These are phyloP conservation scores for Ogataea hybrid DNA, from an alignment of 1,139 yeast species.

Conservation along the genomic window DNA sequence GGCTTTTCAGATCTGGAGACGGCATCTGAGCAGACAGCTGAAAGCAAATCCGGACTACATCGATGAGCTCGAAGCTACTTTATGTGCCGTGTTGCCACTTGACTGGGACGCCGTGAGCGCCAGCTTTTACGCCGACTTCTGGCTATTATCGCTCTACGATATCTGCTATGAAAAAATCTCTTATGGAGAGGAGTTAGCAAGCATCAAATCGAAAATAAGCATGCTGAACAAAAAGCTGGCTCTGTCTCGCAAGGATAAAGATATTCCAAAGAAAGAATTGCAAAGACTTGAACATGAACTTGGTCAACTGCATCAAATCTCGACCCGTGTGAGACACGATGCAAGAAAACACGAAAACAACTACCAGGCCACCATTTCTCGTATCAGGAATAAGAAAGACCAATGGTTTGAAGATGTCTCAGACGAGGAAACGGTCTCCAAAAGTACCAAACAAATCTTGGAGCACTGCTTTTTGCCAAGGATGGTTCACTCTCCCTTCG, in stretches of 20 bases:
- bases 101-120: slow-evolving; percentile 41
- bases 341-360: slow-evolving; percentile 37
- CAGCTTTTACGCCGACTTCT: slow-evolving; percentile 58
- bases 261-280: slow-evolving; percentile 29
- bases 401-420: slow-evolving; percentile 33
- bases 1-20: slow-evolving; percentile 83
- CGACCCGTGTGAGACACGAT: slow-evolving; percentile 29
- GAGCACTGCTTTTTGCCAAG: slow-evolving; percentile 76
- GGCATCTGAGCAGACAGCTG: slow-evolving; percentile 32
- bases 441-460: slow-evolving; percentile 41
- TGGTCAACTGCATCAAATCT: slow-evolving; percentile 31
- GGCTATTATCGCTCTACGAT: slow-evolving; percentile 78
- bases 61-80: slow-evolving; percentile 26
- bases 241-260: slow-evolving; percentile 34
- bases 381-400: slow-evolving; percentile 34
- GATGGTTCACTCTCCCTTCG: slow-evolving; percentile 75
- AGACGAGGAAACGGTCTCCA: slow-evolving; percentile 27
- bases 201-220: slow-evolving; percentile 37
- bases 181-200: slow-evolving; percentile 50
- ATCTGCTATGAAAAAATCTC: slow-evolving; percentile 52
- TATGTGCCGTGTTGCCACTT: slow-evolving; percentile 25
- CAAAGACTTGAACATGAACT: slow-evolving; percentile 22
- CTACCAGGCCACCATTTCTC: slow-evolving; percentile 30
- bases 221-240: slow-evolving; percentile 37
- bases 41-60: slow-evolving; percentile 15